These are phyloP conservation scores for Viola pubescens DNA, from an alignment of 441 rosid species.

Conservation along the genomic window DNA sequence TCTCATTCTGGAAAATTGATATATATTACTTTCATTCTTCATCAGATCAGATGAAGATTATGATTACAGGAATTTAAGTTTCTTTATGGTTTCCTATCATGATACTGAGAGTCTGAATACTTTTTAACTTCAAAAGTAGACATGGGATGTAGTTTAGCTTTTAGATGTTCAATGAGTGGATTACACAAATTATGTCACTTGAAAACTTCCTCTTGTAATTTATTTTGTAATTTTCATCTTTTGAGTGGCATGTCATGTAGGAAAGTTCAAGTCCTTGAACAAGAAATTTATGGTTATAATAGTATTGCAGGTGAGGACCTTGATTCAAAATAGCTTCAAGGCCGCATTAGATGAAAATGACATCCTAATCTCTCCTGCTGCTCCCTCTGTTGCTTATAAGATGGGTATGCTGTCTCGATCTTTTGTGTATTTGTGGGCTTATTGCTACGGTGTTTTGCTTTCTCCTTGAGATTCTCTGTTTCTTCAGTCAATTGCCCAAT, in stretches of 20 bases:
- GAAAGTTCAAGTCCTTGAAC: conserved; percentile 14
- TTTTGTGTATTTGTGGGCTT: not conserved
- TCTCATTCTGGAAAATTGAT: no score
- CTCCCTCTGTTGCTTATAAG: conserved; percentile 87
- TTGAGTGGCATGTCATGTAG: not conserved
- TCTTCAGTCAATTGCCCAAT: not conserved
- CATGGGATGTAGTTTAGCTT: no score
- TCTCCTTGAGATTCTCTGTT: no score
- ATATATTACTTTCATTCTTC: no score
- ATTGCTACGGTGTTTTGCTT: not conserved
- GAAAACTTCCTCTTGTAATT: not conserved
- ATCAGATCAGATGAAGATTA: no score
- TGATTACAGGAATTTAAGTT: no score
- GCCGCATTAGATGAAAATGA: conserved; percentile 65
- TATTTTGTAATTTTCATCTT: not conserved
- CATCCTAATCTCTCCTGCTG: conserved; percentile 84
- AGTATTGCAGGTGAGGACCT: conserved; percentile 65
- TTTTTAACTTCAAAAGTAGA: not conserved
- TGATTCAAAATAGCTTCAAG: conserved; percentile 63
- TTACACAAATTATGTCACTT: no score
- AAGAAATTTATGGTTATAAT: conserved; percentile 24
- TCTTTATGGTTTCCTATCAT: not conserved
- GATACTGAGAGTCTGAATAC: conserved; percentile 5
- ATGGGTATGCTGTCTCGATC: conserved; percentile 41
- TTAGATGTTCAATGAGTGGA: no score